Base-by-base conservation (phyloP, 2,329 filamentous ascomycete genomes). In the Colletotrichum limetticola region DNA sequence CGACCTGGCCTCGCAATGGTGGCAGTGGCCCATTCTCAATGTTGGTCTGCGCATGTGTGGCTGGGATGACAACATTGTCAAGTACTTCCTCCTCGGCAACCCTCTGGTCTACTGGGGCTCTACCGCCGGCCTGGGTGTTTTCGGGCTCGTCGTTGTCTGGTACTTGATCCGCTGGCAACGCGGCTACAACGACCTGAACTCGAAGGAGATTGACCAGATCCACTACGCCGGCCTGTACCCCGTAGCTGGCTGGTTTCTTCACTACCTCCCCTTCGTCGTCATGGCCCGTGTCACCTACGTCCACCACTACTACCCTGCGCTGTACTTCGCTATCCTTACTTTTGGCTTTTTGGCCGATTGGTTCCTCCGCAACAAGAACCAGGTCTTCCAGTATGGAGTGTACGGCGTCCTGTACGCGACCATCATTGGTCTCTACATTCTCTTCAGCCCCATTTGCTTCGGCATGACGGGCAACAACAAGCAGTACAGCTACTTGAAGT, bases 231-330 rank as follows among this genome's bases (percentile, higher is more conserved):
- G 94, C 61, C 81, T 99, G 71, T 99, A 99, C 83, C 96, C 97
- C 9, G 87, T 96, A 69, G 89, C 97, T 68, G 97, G 97, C 75
- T 99, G 97, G 97, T 92, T 98, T 84, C 89, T 99, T 61, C 97
- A 99, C 85, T 99, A 98, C 82, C 85, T 98, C 75, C 97, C 97
- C 1, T 99, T 98, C 84, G 91, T 98, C 79, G 91, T 97, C 80
- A 99, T 99, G 97, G 97, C 95, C 12, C 94, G 97, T 88, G 97
- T 99, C 74, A 99, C 97, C 19, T 99, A 99, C 80, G 97, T 99
- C 67, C 97, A 99, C 83, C 97, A 99, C 86, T 99, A 99, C 88
- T 99, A 98, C 83, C 97, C 97, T 12, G 97, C 97, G 11, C 90
- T 99, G 12, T 99, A 98, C 87, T 99, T 98, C 82, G 95, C 97